Evolutionary conservation across 108 stramenopile genomes (phyloP), one percentile per base, ranked within the genome.

Genomic region (Pseudonitzschia multiseries): DNA sequence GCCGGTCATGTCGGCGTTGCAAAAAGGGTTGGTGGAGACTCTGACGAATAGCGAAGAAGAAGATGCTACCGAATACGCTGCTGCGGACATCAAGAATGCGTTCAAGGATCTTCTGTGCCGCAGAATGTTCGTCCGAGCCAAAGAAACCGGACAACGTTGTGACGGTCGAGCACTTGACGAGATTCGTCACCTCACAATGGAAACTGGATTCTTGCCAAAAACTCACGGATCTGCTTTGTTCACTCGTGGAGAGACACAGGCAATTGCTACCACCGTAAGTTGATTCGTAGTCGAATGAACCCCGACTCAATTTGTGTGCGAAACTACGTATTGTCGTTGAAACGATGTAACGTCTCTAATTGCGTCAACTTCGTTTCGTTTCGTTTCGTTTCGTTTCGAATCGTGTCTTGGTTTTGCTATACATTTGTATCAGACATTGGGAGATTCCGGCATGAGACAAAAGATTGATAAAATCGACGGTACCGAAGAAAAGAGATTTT

Each of bases 211-310:
- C 29, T 71, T 92, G 41, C 90, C 90, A 0, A 57, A 69, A 27
- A 81, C 83, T 36, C 96, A 96, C 76, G 96, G 97, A 42, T 95
- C 93, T 27, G 93, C 96, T 26, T 69, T 98, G 21, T 98, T 98
- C 79, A 96, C 96, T 6, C 74, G 97, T 31, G 97, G 97, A 15
- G 89, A 98, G 68, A 97, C 97, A 52, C 97, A 98, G 81, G 87
- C 88, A 10, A 75, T 98, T 64, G 90, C 92, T 0, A 95, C 96
- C 40, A 88, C 95, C 26, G 66, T 67, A 67, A 67, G 66, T 67
- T 22, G 8, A 29, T n/a, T 18, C n/a, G 20, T 32, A 41, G 36
- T 40, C 28, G 26, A 65, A n/a, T 0, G 36, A 36, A 28, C 17
- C 18, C 64, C 20, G 15, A 41, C 64, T 27, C 26, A 33, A 41